Percentiles rank a stretch among this genome's conserved stretches.
These are phyloP conservation scores for Paracoccidioides lutzii DNA, from an alignment of 2,329 filamentous ascomycete species.

Conservation along the genomic window DNA sequence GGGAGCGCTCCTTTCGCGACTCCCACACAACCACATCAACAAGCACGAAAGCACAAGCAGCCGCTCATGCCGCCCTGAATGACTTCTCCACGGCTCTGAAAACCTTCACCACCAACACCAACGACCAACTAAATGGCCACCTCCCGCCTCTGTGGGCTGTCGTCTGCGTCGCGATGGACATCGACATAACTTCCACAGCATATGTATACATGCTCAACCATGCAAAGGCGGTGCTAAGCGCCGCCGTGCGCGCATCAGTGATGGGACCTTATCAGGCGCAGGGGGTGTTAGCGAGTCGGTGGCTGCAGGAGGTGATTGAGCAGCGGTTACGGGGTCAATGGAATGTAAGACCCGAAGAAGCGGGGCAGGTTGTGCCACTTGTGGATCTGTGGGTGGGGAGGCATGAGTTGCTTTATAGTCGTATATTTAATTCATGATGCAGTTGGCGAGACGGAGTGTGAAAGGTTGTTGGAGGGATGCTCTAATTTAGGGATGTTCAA, in stretches of 20 bases:
- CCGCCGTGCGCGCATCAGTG: conserved; percentile 49
- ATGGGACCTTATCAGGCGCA: conserved; percentile 56
- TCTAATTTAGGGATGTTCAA: too few relatives aligned
- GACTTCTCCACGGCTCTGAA: conserved; percentile 30
- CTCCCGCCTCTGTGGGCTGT: conserved; percentile 50
- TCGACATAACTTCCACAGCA: conserved; percentile 41
- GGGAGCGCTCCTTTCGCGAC: conserved; percentile 42
- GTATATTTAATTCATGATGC: conserved; percentile 53
- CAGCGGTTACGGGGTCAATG: conserved; percentile 38
- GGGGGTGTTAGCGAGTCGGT: conserved; percentile 41
- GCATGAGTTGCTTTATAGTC: conserved; percentile 52
- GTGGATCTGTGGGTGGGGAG: conserved; percentile 53
- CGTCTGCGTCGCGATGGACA: conserved; percentile 39
- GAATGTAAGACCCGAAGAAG: conserved; percentile 39
- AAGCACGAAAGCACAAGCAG: conserved; percentile 2
- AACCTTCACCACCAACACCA: not conserved
- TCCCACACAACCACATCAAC: not conserved
- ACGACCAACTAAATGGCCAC: conserved; percentile 37
- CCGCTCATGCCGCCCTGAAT: conserved; percentile 21
- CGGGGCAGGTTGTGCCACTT: conserved; percentile 47
- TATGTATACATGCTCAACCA: conserved; percentile 54
- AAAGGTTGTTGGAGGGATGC: not conserved
- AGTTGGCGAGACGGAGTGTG: not conserved
- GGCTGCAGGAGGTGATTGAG: conserved; percentile 40
- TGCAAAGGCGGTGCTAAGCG: conserved; percentile 49